Conservation (phyloP, 1,284 basidiomycete genomes). For the Inonotus obliquus region DNA sequence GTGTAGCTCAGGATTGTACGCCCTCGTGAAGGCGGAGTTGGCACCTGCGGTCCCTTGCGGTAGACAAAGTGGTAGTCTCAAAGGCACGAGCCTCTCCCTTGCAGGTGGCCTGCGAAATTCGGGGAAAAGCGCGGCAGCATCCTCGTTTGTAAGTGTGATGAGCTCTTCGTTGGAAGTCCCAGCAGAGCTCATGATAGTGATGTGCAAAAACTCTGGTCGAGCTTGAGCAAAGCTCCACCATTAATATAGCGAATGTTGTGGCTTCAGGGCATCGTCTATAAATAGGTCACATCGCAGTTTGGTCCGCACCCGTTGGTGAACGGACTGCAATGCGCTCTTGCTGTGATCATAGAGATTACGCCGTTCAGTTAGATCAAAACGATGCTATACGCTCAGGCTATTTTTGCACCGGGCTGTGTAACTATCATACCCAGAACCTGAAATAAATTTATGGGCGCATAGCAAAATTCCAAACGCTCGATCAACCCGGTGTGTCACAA, state of each 20-base stretch:
- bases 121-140: not conserved
- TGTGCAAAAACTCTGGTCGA: not conserved
- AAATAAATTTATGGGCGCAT: too few relatives aligned
- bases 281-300: not conserved
- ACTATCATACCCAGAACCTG: too few relatives aligned
- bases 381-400: too few relatives aligned
- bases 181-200: not conserved
- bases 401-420: too few relatives aligned
- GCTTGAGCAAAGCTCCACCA: not conserved
- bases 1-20: constrained; percentile 2
- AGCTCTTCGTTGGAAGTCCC: not conserved
- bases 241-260: not conserved
- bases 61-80: constrained; percentile 1
- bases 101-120: not conserved
- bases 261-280: not conserved
- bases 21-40: constrained; percentile 2
- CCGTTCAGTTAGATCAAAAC: too few relatives aligned
- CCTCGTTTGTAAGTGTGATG: not conserved
- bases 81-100: not conserved
- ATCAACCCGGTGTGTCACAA: too few relatives aligned
- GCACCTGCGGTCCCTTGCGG: not conserved
- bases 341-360: too few relatives aligned
- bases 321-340: not conserved
- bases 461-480: too few relatives aligned
- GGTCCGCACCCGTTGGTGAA: not conserved